Percentiles rank a stretch among this genome's conserved stretches.
phyloP scores from a whole-genome alignment of 2,329 filamentous ascomycete species.

The Scytalidium sp. region DNA sequence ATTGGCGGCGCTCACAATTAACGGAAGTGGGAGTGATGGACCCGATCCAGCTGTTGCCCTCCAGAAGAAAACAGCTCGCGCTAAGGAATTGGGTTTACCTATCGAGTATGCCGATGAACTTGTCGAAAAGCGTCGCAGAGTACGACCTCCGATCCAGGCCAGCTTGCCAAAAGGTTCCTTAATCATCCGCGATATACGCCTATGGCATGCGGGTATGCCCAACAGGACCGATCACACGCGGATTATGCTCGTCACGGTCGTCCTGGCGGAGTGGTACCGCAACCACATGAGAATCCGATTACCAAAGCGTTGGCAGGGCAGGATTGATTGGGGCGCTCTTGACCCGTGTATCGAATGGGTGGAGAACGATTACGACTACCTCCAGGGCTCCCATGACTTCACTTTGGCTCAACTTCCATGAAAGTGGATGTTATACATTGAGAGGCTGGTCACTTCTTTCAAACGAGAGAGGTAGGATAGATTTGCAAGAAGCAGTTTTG shows the following conservation, averaged over 20 bases:
- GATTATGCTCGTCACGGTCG: constrained; percentile 53
- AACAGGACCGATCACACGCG: constrained; percentile 46
- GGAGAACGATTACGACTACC: constrained; percentile 32
- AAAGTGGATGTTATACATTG: too few species aligned
- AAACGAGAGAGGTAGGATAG: too few species aligned
- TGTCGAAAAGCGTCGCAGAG: constrained; percentile 32
- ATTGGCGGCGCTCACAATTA: constrained; percentile 20
- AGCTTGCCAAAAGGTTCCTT: constrained; percentile 49
- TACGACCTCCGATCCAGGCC: constrained; percentile 44
- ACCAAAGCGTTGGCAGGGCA: constrained; percentile 25
- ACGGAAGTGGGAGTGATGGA: constrained; percentile 12
- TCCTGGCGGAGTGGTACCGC: constrained; percentile 18
- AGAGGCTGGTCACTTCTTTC: too few species aligned
- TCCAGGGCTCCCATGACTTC: constrained; percentile 30
- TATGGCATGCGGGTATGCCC: constrained; percentile 63
- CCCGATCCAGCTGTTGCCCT: constrained; percentile 29
- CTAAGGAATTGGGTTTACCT: not conserved
- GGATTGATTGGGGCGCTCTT: constrained; percentile 32
- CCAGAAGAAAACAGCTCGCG: constrained; percentile 17
- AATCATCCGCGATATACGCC: constrained; percentile 53
- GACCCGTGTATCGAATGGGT: constrained; percentile 34
- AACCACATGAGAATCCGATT: constrained; percentile 29
- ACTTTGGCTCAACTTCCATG: too few species aligned
- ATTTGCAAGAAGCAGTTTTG: too few species aligned
- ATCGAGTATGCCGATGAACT: constrained; percentile 14